A percentile compares a stretch with the other conserved stretches of the same genome.
These are phyloP conservation scores for Microthyrium microscopicum DNA, from an alignment of 2,329 filamentous ascomycete genomes.

Conservation along the genomic window DNA sequence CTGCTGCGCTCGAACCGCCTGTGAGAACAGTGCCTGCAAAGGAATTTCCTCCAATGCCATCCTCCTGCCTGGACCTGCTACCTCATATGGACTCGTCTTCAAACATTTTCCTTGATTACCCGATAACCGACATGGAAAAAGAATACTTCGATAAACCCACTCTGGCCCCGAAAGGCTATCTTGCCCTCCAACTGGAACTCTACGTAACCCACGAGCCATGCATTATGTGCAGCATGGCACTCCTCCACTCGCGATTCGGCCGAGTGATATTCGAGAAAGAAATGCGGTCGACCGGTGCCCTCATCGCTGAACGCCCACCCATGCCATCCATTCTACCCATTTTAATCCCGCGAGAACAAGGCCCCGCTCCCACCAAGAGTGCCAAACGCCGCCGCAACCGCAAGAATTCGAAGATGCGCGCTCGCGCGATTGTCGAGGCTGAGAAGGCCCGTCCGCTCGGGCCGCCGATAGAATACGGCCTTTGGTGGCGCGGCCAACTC, in stretches of 20 bases:
- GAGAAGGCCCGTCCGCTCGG: conserved; percentile 9
- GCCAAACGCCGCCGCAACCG: conserved; percentile 11
- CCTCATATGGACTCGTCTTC: too few species aligned
- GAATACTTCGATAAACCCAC: conserved; percentile 36
- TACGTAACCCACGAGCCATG: conserved; percentile 95
- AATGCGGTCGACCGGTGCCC: conserved; percentile 66
- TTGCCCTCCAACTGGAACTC: conserved; percentile 84
- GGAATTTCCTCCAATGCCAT: conserved; percentile 11
- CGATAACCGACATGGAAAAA: conserved; percentile 51
- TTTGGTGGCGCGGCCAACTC: conserved; percentile 49
- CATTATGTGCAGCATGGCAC: conserved; percentile 91
- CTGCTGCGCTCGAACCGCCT: too few species aligned
- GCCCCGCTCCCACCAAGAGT: conserved; percentile 4
- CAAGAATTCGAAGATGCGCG: conserved; percentile 7
- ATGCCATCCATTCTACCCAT: background rate
- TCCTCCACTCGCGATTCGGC: conserved; percentile 84
- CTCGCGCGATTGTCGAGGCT: conserved; percentile 5
- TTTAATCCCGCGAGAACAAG: too few species aligned
- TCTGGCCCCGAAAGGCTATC: conserved; percentile 61
- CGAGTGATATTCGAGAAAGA: conserved; percentile 65
- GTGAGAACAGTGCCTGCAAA: too few species aligned
- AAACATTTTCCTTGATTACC: conserved; percentile 48
- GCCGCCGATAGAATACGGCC: conserved; percentile 35
- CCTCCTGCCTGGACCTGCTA: conserved; percentile 5
- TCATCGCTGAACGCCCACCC: conserved; percentile 51